Conservation (phyloP, 73 alveolate genomes). For the Symbiodinium pilosum region DNA sequence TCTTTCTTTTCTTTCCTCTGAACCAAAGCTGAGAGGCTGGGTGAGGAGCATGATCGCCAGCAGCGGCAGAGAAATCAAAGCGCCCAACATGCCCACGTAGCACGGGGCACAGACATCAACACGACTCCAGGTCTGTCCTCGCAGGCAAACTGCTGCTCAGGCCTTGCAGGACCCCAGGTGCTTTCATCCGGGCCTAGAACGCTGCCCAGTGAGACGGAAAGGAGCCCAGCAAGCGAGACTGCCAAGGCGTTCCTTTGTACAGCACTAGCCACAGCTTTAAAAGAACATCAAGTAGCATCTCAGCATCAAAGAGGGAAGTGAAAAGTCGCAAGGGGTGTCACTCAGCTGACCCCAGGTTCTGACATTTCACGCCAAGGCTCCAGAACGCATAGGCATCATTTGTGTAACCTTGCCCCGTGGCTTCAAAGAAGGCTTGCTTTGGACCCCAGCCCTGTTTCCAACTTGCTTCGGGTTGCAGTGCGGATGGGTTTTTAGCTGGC, state of each 20-base stretch:
- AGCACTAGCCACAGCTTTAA: not conserved
- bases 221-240: conserved; percentile 75
- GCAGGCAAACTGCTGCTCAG: too few species aligned
- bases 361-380: not conserved
- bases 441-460: too few species aligned
- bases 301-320: too few species aligned
- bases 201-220: conserved; percentile 62
- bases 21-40: conserved; percentile 1
- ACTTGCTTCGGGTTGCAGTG: too few species aligned
- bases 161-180: too few species aligned
- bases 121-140: conserved; percentile 75
- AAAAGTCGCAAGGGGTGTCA: too few species aligned
- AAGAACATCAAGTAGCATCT: not conserved
- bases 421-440: too few species aligned
- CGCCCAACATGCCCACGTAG: conserved; percentile 40
- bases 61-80: conserved; percentile 42
- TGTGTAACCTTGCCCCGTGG: conserved; percentile 62
- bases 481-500: too few species aligned
- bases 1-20: too few species aligned
- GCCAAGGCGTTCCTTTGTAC: conserved; percentile 57
- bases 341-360: too few species aligned
- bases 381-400: conserved; percentile 92
- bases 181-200: too few species aligned
- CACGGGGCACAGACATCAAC: conserved; percentile 47
- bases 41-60: conserved; percentile 44